Base-by-base conservation (phyloP, 768 basidiomycete genomes). In the Pleurotus eryngii region DNA sequence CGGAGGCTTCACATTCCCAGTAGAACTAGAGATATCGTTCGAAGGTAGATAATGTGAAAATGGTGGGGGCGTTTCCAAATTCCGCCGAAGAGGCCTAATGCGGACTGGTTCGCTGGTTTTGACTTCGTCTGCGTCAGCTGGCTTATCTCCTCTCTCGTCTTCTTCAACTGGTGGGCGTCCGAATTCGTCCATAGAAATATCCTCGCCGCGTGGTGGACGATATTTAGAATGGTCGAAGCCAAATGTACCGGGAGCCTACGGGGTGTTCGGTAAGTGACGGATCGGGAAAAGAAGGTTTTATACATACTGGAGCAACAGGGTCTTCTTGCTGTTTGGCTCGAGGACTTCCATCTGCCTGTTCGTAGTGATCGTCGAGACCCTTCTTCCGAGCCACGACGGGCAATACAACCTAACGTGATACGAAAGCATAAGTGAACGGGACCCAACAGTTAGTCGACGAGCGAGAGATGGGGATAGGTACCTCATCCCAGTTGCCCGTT, bases 401-500 rank as follows among this genome's bases (percentile, higher is more conserved):
- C 11, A 93, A 74, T 1, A 94, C 87, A 39, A 92, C 90, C 90
- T 92, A 61, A 3, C 43, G 45, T 18, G 26, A 48, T 40, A 14
- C 40, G 38, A 51, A 45, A 22, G 12, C n/a, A 45, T 45, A 7
- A 45, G 42, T 15, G 20, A 53, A 46, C 22, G 17, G 57, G 42
- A 35, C 37, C 49, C 45, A 48, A 56, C 42, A 24, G 43, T 37
- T 55, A 45, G 46, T 54, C 45, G 55, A 42, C 27, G n/a, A 26
- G 20, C 35, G 17, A 20, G 49, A 53, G 49, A 54, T 59, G 63
- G 30, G 30, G 4, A 42, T 26, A 74, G 81, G 65, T 64, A 84
- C 90, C 67, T 94, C 91, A 65, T 94, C 91, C 91, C 92, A 94
- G 64, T 90, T 92, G 1, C 89, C 88, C 20, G 81, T 75, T 57